Conservation (phyloP, 1,284 basidiomycete genomes). For the Hypsizygus ulmarius region DNA sequence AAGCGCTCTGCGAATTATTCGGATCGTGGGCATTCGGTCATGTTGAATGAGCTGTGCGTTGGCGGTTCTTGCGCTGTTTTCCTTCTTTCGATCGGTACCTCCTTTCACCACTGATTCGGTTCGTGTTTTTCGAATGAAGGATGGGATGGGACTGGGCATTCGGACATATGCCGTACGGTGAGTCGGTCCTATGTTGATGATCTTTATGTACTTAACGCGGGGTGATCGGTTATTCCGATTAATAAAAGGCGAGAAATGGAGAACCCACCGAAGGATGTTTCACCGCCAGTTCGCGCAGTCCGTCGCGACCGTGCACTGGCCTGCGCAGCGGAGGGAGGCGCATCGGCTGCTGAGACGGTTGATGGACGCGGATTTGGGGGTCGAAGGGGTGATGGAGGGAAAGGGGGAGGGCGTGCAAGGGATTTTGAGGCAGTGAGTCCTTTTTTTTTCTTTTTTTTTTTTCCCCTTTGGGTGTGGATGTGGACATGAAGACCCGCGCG, state of each 20-base stretch:
- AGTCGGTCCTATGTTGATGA: constrained; percentile 1
- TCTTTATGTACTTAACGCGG: neutral
- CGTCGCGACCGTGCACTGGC: constrained; percentile 35
- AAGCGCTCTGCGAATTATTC: constrained; percentile 46
- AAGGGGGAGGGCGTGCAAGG: no score
- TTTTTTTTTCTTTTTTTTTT: no score
- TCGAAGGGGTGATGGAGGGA: no score
- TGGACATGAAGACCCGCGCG: no score
- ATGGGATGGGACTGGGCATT: constrained; percentile 55
- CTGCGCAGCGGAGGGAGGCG: constrained; percentile 35
- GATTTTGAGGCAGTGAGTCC: constrained; percentile 37
- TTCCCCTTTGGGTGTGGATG: no score
- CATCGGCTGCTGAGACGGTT: constrained; percentile 34
- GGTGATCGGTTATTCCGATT: neutral
- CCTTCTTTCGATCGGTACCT: no score
- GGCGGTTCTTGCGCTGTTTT: no score
- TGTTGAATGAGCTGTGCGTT: constrained; percentile 34
- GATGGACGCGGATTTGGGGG: no score
- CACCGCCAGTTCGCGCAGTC: constrained; percentile 43
- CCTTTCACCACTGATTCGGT: neutral
- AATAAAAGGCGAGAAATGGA: constrained; percentile 44
- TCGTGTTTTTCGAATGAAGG: constrained; percentile 27
- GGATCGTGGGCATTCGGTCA: constrained; percentile 35
- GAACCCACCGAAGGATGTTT: constrained; percentile 46
- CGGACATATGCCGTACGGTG: constrained; percentile 49